Percentiles rank a stretch among this genome's conserved stretches.
These are phyloP conservation scores for Cadophora gregata DNA, from an alignment of 2,329 filamentous ascomycete genomes.

Conservation along the genomic window DNA sequence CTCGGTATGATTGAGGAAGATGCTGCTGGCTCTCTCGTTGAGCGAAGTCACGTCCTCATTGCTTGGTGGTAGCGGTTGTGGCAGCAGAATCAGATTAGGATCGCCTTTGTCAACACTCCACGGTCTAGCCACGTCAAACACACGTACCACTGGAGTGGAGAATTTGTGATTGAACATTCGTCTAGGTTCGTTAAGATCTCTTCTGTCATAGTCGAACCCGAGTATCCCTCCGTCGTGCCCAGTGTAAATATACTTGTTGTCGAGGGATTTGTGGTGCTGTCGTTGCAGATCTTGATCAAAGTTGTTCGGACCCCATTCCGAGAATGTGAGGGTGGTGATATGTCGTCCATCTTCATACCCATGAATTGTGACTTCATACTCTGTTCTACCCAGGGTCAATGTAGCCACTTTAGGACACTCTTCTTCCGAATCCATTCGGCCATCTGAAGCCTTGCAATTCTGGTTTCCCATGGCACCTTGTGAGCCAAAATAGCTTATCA, in stretches of 20 bases:
- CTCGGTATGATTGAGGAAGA: slow-evolving; percentile 88
- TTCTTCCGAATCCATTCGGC: slow-evolving; percentile 56
- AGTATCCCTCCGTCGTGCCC: slow-evolving; percentile 85
- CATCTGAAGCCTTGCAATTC: slow-evolving; percentile 59
- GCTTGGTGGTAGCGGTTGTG: slow-evolving; percentile 75
- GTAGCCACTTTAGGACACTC: slow-evolving; percentile 84
- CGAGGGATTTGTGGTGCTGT: slow-evolving; percentile 81
- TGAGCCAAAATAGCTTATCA: slow-evolving; percentile 84
- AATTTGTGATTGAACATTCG: slow-evolving; percentile 71
- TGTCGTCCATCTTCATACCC: slow-evolving; percentile 73
- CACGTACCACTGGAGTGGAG: slow-evolving; percentile 78
- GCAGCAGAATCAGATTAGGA: slow-evolving; percentile 80
- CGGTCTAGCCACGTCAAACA: slow-evolving; percentile 86
- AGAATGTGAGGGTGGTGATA: slow-evolving; percentile 89
- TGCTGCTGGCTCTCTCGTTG: slow-evolving; percentile 63
- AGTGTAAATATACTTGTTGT: slow-evolving; percentile 88
- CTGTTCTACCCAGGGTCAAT: slow-evolving; percentile 82
- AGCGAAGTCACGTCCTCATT: slow-evolving; percentile 54
- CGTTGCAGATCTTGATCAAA: slow-evolving; percentile 85
- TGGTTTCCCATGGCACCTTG: slow-evolving; percentile 71
- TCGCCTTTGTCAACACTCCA: slow-evolving; percentile 69
- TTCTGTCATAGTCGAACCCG: slow-evolving; percentile 70
- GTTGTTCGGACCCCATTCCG: slow-evolving; percentile 94
- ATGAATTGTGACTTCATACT: slow-evolving; percentile 89
- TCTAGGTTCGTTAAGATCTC: slow-evolving; percentile 44